Percentiles rank a stretch among this genome's conserved stretches.
phyloP scores from a whole-genome alignment of 1,284 basidiomycete species.

The Lentinus polychrous region DNA sequence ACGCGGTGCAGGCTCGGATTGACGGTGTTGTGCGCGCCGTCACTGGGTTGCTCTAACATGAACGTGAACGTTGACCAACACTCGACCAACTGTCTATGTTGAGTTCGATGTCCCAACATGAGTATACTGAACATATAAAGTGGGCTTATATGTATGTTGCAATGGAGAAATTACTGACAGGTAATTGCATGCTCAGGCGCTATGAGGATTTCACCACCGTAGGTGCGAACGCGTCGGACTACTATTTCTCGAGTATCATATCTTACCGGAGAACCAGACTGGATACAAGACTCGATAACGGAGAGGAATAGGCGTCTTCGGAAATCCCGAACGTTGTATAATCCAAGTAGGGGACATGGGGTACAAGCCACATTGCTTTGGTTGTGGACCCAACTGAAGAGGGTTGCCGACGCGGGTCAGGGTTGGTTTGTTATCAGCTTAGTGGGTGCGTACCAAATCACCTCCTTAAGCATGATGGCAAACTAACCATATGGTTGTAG shows the following conservation, averaged over 20 bases:
- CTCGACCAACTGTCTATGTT: not conserved
- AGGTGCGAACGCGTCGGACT: slow-evolving; percentile 35
- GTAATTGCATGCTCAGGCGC: slow-evolving; percentile 35
- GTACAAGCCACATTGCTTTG: slow-evolving; percentile 46
- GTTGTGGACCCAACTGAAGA: slow-evolving; percentile 59
- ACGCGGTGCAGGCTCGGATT: not conserved
- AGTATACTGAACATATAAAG: slow-evolving; percentile 25
- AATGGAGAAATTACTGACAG: not conserved
- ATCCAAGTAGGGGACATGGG: slow-evolving; percentile 43
- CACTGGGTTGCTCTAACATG: not conserved
- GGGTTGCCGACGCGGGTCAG: slow-evolving; percentile 44
- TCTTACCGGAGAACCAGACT: slow-evolving; percentile 48
- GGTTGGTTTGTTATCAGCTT: slow-evolving; percentile 76
- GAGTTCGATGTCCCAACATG: slow-evolving; percentile 9
- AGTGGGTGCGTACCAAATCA: slow-evolving; percentile 56
- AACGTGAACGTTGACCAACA: not conserved
- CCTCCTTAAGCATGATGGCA: not conserved
- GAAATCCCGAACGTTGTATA: slow-evolving; percentile 41
- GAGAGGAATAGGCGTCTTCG: slow-evolving; percentile 75
- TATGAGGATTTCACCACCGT: slow-evolving; percentile 85
- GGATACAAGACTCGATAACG: slow-evolving; percentile 91
- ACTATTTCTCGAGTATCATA: slow-evolving; percentile 1
- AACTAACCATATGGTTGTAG: slow-evolving; percentile 33
- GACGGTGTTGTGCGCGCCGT: not conserved
- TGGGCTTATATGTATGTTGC: slow-evolving; percentile 11